Evolutionary conservation across 2,329 filamentous ascomycete genomes (phyloP), one percentile per base, ranked within the genome.

Genomic region (Pseudofabraea citricarpa): DNA sequence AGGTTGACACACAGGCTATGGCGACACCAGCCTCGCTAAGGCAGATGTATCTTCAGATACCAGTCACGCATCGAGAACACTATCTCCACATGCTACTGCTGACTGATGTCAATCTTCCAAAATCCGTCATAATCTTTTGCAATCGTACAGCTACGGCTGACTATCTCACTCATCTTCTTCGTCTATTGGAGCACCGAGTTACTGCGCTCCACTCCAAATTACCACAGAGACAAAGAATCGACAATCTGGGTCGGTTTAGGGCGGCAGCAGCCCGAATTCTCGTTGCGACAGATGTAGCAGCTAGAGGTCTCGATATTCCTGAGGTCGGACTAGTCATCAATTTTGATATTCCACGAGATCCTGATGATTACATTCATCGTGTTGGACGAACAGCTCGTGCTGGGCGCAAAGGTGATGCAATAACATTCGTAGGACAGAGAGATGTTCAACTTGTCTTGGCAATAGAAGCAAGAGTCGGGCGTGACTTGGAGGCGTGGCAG

Each of bases 291-390:
- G 93, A 98, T 62, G 90, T 98, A 12, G 93, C 93, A 1, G 87
- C 90, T 16, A 80, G 93, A 64, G 93, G 93, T 74, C 78, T 98
- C 4, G 93, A 98, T 68, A 96, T 98, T 49, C 91, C 91, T 1
- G 87, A 90, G 54, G 91, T 97, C 6, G 84, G 79, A 43, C 68
- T 97, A 13, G 93, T 98, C 2, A 71, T 98, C 60, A 97, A 98
- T 67, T 98, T 90, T 66, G 93, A 98, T 61, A 81, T 98, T 1
- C 93, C 93, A 0, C 82, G 91, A n/a, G 89, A 96, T 60, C 89
- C 91, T 3, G 90, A 96, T 63, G 91, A 96, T 66, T 98, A 98
- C 64, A 93, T 98, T 53, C 93, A 98, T 69, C 82, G 93, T 10
- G 91, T 96, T 40, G 93, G 93, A 63, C 85, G 93, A 67, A 98